These are phyloP conservation scores for Eucommia ulmoides DNA, from an alignment of 257 asterid species.

Conservation along the genomic window DNA sequence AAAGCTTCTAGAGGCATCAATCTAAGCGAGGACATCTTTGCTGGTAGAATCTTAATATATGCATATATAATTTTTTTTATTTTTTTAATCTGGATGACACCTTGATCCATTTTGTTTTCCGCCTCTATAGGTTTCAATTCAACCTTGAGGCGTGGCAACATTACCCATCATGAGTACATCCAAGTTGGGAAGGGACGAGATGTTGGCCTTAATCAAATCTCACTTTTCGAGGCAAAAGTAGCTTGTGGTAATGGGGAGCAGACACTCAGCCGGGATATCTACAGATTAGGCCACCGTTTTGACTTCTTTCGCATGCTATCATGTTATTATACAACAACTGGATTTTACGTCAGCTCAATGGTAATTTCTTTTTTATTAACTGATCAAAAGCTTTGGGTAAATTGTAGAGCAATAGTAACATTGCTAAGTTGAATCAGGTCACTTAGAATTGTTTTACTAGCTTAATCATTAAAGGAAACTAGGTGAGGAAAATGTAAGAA, in stretches of 20 bases:
- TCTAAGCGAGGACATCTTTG: slow-evolving; percentile 97
- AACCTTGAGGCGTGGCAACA: slow-evolving; percentile 75
- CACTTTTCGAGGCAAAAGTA: slow-evolving; percentile 94
- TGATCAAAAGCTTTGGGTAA: slow-evolving; percentile 4
- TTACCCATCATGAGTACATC: slow-evolving; percentile 89
- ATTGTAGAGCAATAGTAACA: neutral
- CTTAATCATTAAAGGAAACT: neutral
- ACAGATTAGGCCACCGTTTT: slow-evolving; percentile 92
- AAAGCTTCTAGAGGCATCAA: slow-evolving; percentile 91
- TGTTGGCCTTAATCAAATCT: slow-evolving; percentile 93
- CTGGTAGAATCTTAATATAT: slow-evolving; percentile 47
- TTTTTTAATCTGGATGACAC: too few species aligned
- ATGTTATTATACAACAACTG: slow-evolving; percentile 67
- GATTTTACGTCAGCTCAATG: slow-evolving; percentile 89
- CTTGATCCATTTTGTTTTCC: too few species aligned
- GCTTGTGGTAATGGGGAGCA: slow-evolving; percentile 98
- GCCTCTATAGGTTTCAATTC: slow-evolving; percentile 69
- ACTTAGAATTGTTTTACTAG: neutral
- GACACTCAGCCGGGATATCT: slow-evolving; percentile 84
- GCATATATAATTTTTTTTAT: too few species aligned
- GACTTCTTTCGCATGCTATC: slow-evolving; percentile 98
- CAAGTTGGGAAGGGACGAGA: slow-evolving; percentile 97
- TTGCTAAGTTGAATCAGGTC: neutral
- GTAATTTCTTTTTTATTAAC: slow-evolving; percentile 32
- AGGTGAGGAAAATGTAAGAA: neutral